A percentile compares a stretch with the other conserved stretches of the same genome.
These are phyloP conservation scores for Ceratobasidium sp. DNA, from an alignment of 1,284 basidiomycete genomes.

Conservation along the genomic window DNA sequence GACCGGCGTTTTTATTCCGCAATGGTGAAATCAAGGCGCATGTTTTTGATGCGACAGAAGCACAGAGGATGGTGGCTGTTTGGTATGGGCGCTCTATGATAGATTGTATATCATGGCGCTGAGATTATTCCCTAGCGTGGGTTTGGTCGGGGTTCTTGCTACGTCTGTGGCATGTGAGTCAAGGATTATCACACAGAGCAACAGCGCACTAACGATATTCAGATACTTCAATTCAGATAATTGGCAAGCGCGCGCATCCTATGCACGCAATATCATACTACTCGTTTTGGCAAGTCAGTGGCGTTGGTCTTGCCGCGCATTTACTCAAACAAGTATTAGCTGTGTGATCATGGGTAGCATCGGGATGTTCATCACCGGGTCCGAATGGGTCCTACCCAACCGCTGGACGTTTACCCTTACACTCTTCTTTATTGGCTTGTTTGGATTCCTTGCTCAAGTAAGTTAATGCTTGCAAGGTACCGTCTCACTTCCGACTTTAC, in stretches of 20 bases:
- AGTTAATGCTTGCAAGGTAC: too few relatives aligned
- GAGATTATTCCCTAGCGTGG: conserved; percentile 35
- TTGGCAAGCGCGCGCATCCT: conserved; percentile 54
- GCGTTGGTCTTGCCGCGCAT: neutral
- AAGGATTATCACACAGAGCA: neutral
- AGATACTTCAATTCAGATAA: conserved; percentile 54
- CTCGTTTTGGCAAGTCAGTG: conserved; percentile 43
- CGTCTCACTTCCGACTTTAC: neutral
- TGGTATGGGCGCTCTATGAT: conserved; percentile 38
- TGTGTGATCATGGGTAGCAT: neutral
- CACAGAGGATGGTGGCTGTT: conserved; percentile 45
- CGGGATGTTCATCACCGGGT: conserved; percentile 49
- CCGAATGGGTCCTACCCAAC: conserved; percentile 15
- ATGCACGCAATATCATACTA: conserved; percentile 57
- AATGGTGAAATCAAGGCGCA: neutral
- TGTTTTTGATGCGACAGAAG: conserved; percentile 41
- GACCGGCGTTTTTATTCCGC: conserved; percentile 34
- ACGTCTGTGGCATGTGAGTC: conserved; percentile 42
- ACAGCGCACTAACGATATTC: neutral
- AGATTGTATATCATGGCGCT: neutral
- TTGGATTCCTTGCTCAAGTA: conserved; percentile 42
- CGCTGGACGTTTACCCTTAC: conserved; percentile 14
- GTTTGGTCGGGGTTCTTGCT: conserved; percentile 46
- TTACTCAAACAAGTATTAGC: neutral
- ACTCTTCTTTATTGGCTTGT: conserved; percentile 38